These are phyloP conservation scores for Pleurotus pulmonarius DNA, from an alignment of 768 basidiomycete genomes.

Conservation along the genomic window DNA sequence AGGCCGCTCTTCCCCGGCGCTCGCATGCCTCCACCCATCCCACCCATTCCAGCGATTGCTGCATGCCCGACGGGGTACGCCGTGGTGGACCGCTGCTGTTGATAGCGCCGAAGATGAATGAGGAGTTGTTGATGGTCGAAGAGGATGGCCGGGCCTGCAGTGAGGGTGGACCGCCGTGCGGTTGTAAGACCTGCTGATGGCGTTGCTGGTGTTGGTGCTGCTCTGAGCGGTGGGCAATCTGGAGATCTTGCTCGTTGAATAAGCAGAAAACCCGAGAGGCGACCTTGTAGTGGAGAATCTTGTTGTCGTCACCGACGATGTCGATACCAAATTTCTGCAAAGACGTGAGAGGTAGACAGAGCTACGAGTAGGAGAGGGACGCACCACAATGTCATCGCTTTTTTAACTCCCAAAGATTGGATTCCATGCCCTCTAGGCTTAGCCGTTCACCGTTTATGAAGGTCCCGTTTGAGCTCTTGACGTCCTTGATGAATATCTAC, in stretches of 20 bases:
- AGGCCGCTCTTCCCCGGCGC: constrained; percentile 74
- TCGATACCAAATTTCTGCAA: constrained; percentile 97
- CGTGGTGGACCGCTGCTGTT: constrained; percentile 25
- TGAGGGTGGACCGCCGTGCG: constrained; percentile 20
- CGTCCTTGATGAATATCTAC: constrained; percentile 97
- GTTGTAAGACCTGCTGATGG: constrained; percentile 29
- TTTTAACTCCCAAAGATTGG: constrained; percentile 91
- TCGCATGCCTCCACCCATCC: constrained; percentile 69
- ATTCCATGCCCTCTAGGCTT: constrained; percentile 84
- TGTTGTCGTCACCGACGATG: constrained; percentile 98
- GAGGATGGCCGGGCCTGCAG: constrained; percentile 10
- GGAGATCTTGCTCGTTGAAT: constrained; percentile 81
- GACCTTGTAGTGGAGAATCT: no score
- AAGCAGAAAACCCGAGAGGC: constrained; percentile 92
- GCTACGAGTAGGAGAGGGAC: constrained; percentile 26
- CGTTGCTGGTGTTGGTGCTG: constrained; percentile 57
- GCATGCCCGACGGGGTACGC: constrained; percentile 7
- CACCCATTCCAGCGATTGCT: constrained; percentile 63
- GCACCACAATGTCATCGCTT: constrained; percentile 92
- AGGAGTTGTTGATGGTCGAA: constrained; percentile 3
- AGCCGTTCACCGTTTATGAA: constrained; percentile 97
- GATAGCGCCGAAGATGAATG: constrained; percentile 16
- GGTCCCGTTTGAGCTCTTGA: constrained; percentile 96
- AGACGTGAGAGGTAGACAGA: constrained; percentile 7
- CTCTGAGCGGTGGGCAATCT: constrained; percentile 66